Base-by-base conservation (phyloP, 345 rosid genomes). In the Populus euphratica region DNA sequence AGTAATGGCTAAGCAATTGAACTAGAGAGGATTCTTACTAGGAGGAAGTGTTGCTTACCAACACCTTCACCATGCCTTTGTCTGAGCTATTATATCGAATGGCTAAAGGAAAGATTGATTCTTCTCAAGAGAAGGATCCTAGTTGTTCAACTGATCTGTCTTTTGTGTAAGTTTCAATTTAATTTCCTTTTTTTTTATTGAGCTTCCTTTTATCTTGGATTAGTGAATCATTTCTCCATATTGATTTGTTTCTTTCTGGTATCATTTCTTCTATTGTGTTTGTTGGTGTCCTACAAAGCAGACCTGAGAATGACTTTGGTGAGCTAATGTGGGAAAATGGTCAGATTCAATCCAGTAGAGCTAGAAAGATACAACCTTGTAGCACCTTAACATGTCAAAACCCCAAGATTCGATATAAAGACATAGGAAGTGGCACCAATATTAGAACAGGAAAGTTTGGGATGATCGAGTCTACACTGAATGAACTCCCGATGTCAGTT, bases 261-360 rank as follows among this genome's bases (percentile, higher is more conserved):
- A 11, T 61, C 12, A 7, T 20, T 63, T 27, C 29, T 17, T 33
- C 50, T 65, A 73, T 14, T 18, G 68, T 6, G 43, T 44, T 47
- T 74, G 74, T 56, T 36, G 39, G 11, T 63, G 69, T 70, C 44
- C 14, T 38, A n/a, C 33, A 79, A 70, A 68, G 73, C 97, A 94
- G 98, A 77, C 87, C 90, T 74, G 89, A 78, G 76, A 88, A 85
- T 85, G 94, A 91, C 41, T 77, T 87, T 63, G 83, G 79, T 72
- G 99, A 90, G 88, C 81, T 94, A n/a, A 89, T 89, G 1, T 89
- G 93, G 93, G 90, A 90, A 80, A 91, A 91, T 76, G 98, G 97
- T 81, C 95, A 88, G 79, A 74, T 90, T 77, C 97, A 93, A 73
- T 86, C 91, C 54, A 85, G 81, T 71, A 86, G 86, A 81, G 76